Percentiles rank a stretch among this genome's conserved stretches.
phyloP scores from a whole-genome alignment of 1,284 basidiomycete genomes.

The Leucoagaricus sp. region DNA sequence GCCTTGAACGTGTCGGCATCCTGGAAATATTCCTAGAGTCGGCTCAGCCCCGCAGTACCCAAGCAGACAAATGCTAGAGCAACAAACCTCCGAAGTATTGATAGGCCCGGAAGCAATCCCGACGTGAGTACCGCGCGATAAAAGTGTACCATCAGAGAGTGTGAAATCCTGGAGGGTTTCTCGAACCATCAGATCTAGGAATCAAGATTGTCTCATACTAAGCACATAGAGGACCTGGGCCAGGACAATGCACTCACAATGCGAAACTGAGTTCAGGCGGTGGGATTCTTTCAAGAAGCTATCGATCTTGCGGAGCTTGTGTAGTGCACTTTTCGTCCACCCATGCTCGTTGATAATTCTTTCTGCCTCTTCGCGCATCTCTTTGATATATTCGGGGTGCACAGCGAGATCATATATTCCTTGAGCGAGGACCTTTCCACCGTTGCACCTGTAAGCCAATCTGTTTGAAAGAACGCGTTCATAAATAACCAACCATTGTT shows the following conservation, averaged over 20 bases:
- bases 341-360: constrained; percentile 37
- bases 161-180: constrained; percentile 24
- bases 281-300: constrained; percentile 50
- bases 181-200: constrained; percentile 25
- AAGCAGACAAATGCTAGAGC: not conserved
- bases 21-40: constrained; percentile 26
- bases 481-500: constrained; percentile 18
- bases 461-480: no score
- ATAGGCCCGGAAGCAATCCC: constrained; percentile 21
- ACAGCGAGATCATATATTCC: constrained; percentile 42
- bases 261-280: constrained; percentile 21
- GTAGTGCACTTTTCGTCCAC: constrained; percentile 43
- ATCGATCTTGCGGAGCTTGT: constrained; percentile 46
- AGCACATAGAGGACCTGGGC: not conserved
- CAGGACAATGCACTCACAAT: not conserved
- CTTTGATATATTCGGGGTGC: constrained; percentile 38
- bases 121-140: constrained; percentile 26
- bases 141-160: constrained; percentile 26
- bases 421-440: constrained; percentile 28
- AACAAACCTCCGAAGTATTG: constrained; percentile 21
- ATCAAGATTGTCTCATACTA: constrained; percentile 16
- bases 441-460: not conserved
- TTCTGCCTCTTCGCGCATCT: constrained; percentile 47
- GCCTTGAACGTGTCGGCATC: constrained; percentile 37
- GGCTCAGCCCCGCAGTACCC: not conserved